phyloP scores from a whole-genome alignment of 495 filamentous ascomycete species.

The Talaromyces thailandensis region DNA sequence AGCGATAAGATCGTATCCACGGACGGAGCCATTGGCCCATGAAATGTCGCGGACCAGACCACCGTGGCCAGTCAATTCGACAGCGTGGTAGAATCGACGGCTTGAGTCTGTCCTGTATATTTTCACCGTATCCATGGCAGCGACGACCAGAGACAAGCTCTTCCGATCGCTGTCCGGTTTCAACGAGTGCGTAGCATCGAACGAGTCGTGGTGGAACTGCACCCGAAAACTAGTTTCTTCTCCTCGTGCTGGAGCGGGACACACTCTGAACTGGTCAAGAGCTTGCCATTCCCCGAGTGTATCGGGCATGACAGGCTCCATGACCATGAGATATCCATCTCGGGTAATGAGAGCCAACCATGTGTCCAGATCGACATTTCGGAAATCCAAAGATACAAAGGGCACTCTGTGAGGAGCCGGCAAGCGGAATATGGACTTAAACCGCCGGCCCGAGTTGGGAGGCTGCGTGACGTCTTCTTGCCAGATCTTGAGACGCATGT shows the following conservation, averaged over 20 bases:
- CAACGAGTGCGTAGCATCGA: conserved; percentile 67
- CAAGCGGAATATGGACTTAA: conserved; percentile 54
- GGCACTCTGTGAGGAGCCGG: conserved; percentile 49
- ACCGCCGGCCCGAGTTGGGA: conserved; percentile 64
- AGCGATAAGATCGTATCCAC: conserved; percentile 83
- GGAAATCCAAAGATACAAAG: conserved; percentile 73
- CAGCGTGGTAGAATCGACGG: conserved; percentile 65
- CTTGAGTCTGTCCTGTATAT: conserved; percentile 69
- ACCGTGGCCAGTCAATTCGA: conserved; percentile 59
- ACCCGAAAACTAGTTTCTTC: conserved; percentile 83
- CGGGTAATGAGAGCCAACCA: conserved; percentile 77
- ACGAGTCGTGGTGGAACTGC: conserved; percentile 73
- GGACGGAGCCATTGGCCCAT: conserved; percentile 82
- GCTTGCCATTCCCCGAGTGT: conserved; percentile 66
- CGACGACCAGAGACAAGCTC: conserved; percentile 68
- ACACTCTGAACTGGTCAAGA: conserved; percentile 60
- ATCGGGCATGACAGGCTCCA: conserved; percentile 82
- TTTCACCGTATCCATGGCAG: conserved; percentile 69
- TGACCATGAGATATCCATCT: conserved; percentile 69
- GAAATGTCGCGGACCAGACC: conserved; percentile 82
- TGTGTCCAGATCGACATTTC: conserved; percentile 61
- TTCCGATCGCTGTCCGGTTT: conserved; percentile 67
- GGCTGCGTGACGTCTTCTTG: conserved; percentile 72
- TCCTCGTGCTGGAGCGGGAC: conserved; percentile 51
- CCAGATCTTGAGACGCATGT: conserved; percentile 84